Base-by-base conservation (phyloP, 192 early-diverging fungal genomes). In the Podila horticola region DNA sequence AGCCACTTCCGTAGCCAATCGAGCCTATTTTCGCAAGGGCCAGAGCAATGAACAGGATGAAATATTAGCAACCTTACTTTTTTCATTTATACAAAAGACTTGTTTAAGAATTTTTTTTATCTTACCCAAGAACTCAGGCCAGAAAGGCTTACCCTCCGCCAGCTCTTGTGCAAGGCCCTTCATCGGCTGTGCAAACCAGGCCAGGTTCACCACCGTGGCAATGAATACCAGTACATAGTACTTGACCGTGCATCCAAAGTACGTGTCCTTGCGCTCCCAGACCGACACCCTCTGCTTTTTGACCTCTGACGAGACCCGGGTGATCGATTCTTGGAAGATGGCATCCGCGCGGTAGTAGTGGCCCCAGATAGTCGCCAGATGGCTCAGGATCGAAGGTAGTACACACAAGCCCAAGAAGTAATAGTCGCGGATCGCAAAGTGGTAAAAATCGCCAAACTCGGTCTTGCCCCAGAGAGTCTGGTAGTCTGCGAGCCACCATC, bases 321-420 rank as follows among this genome's bases (percentile, higher is more conserved):
- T 62, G 7, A 60, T 41, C 26, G 41, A 48, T 10, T 48, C 36
- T 33, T 70, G 68, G 48, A 70, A 59, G n/a, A 70, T 50, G 33
- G 59, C 22, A 24, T 59, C 68, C 3, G 59, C 58, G 3, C 68
- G 68, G 31, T 70, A 70, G 59, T 70, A 70, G 41, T 59, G 57
- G 5, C 68, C 68, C 68, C 68, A 70, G 59, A 70, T 70, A 10
- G 68, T 70, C 3, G 31, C 59, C n/a, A 70, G 48, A 58, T 70
- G 68, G 30, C 41, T 28, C 20, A 70, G 19, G 48, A 70, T 34
- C n/a, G 58, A 31, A 11, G 68, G 68, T 1, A 61, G 28, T 9
- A 70, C 36, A 17, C 59, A 70, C 45, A 51, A 33, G 20, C 58
- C 57, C 19, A 36, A 28, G 33, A 41, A 70, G 48, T 70, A 70